Percentiles rank a stretch among this genome's conserved stretches.
These are phyloP conservation scores for Populus alba DNA, from an alignment of 345 rosid genomes.

Conservation along the genomic window DNA sequence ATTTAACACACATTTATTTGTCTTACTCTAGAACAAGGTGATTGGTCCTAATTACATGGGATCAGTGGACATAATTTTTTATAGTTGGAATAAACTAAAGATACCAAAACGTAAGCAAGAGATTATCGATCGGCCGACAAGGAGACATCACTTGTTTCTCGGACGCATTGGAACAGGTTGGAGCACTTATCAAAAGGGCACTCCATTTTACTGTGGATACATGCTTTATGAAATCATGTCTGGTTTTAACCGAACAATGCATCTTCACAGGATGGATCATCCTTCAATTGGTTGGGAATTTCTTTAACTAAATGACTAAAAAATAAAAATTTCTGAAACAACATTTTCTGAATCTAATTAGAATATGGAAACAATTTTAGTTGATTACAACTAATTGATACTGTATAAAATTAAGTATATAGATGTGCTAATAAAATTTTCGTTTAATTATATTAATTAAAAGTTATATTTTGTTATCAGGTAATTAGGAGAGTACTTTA, in stretches of 20 bases:
- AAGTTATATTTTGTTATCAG: too few species aligned
- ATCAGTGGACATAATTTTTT: background rate
- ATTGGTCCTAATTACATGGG: background rate
- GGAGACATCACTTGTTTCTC: conserved; percentile 1
- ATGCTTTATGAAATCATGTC: conserved; percentile 23
- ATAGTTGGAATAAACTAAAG: background rate
- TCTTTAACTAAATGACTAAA: too few species aligned
- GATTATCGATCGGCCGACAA: conserved; percentile 12
- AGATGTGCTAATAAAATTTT: too few species aligned
- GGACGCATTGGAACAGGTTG: background rate
- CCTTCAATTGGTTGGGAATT: background rate
- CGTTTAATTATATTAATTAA: too few species aligned
- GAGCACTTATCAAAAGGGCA: background rate
- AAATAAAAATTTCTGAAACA: too few species aligned
- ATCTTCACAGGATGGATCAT: background rate
- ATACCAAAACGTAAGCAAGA: background rate
- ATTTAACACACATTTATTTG: background rate
- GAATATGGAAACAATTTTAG: too few species aligned
- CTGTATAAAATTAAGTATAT: too few species aligned
- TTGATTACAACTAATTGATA: too few species aligned
- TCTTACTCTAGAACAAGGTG: background rate
- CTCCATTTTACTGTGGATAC: background rate
- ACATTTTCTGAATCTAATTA: too few species aligned
- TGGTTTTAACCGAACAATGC: conserved; percentile 3
- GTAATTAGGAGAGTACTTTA: too few species aligned